Base-by-base conservation (phyloP, 495 filamentous ascomycete species). In the Podospora australis region DNA sequence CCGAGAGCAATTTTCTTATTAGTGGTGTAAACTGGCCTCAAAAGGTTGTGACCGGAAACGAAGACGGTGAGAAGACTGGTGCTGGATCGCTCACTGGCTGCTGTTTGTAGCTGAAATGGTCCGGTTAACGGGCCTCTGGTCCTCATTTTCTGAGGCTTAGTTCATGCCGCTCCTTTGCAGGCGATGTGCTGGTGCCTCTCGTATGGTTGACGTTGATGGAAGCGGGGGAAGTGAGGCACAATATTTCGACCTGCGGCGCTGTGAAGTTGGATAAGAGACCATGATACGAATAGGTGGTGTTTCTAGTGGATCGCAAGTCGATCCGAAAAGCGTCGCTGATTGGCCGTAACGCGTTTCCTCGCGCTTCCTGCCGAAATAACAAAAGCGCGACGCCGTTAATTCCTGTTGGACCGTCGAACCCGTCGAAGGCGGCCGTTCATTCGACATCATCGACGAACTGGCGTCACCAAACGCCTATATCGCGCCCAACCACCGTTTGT, bases 371-470 rank as follows among this genome's bases (percentile, higher is more conserved):
- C 24, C 39, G 28, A 44, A 43, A 50, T 50, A 55, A 58, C 53
- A 56, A 56, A 50, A 48, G 35, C 49, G 43, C 41, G 46, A 44
- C 45, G 32, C 9, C 30, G 47, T 50, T 9, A 40, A 34, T 38
- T 52, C 53, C 45, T 29, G 57, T 60, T 60, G 57, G 57, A 42
- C 50, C 19, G 50, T 38, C 23, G n/a, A 16, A 45, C 23, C 16
- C n/a, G 20, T 9, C 44, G 22, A 21, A 16, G 8, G 46, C 46
- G 32, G 48, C 51, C 47, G 32, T 7, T 32, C 40, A 14, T 7
- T 42, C 39, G 39, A 42, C 39, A 11, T 11, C 24, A 38, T 22
- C 25, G 44, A 20, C 39, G 38, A 43, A 47, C 50, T 39, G 46
- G 24, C 39, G 14, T 28, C 40, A 40, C 13, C 38, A 19, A 20